phyloP scores from a whole-genome alignment of 495 filamentous ascomycete species.

The Rhizodiscina lignyota region DNA sequence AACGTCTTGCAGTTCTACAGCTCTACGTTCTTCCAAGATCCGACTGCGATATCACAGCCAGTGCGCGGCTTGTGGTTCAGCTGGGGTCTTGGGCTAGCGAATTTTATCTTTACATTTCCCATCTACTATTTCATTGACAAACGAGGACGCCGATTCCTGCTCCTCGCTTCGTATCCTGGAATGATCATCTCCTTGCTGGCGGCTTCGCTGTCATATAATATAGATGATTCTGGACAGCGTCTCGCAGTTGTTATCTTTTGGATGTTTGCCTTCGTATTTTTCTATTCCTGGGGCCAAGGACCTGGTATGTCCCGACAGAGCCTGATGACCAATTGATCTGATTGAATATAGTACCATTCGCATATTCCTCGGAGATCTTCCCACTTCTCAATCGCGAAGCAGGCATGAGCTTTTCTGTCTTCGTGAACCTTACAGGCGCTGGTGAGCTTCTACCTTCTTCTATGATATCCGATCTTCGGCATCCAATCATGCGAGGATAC shows the following conservation, averaged over 20 bases:
- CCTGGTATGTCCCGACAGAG: not conserved
- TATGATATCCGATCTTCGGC: not conserved
- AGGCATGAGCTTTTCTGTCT: slow-evolving; percentile 12
- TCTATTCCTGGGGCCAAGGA: not conserved
- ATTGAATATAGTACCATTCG: not conserved
- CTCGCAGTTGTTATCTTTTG: not conserved
- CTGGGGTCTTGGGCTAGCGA: not conserved
- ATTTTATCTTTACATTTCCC: not conserved
- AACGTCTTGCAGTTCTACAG: no score
- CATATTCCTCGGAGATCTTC: not conserved
- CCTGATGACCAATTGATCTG: no score
- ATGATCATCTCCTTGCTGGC: not conserved
- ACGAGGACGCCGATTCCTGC: not conserved
- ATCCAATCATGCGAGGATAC: not conserved
- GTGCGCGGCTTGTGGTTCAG: not conserved
- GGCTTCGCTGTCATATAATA: not conserved
- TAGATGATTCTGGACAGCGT: not conserved
- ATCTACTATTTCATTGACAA: not conserved
- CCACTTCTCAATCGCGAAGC: slow-evolving; percentile 1
- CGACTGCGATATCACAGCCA: not conserved
- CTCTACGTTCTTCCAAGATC: not conserved
- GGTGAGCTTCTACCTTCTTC: not conserved
- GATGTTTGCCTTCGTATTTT: not conserved
- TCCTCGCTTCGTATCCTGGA: not conserved
- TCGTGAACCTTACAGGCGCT: slow-evolving; percentile 12